Conservation (phyloP, 495 filamentous ascomycete genomes). For the Glonium stellatum region DNA sequence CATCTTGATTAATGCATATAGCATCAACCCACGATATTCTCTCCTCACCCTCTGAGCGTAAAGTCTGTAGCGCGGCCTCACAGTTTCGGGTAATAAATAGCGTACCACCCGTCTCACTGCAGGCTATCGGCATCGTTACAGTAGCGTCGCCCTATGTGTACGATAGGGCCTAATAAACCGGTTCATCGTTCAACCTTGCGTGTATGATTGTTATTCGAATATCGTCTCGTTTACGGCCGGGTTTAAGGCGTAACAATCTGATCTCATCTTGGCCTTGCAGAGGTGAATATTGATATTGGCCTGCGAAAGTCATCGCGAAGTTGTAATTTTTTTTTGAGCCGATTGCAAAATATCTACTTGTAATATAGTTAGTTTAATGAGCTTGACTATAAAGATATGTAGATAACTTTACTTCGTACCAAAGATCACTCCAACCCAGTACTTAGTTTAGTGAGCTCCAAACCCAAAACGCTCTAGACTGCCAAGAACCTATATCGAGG, state of each 20-base stretch:
- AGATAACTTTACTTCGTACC: too few relatives aligned
- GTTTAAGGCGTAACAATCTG: background rate
- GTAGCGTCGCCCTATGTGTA: background rate
- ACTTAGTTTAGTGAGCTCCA: too few relatives aligned
- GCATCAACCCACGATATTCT: background rate
- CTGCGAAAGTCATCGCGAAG: background rate
- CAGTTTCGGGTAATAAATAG: background rate
- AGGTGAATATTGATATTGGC: background rate
- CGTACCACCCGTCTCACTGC: background rate
- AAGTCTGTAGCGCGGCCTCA: background rate
- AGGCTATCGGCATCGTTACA: background rate
- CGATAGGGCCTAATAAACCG: background rate
- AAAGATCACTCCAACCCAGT: too few relatives aligned
- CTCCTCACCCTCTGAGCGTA: background rate
- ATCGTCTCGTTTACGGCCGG: background rate
- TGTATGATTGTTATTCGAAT: background rate
- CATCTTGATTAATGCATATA: background rate
- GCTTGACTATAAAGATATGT: too few relatives aligned
- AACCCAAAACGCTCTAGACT: too few relatives aligned
- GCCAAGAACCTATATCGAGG: too few relatives aligned
- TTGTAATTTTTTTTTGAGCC: too few relatives aligned
- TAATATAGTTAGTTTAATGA: too few relatives aligned
- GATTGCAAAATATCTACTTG: too few relatives aligned
- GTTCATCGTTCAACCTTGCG: background rate
- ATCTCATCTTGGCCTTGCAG: background rate